phyloP scores from a whole-genome alignment of 805 yeast species.

The Nakazawaea laoshanensis region DNA sequence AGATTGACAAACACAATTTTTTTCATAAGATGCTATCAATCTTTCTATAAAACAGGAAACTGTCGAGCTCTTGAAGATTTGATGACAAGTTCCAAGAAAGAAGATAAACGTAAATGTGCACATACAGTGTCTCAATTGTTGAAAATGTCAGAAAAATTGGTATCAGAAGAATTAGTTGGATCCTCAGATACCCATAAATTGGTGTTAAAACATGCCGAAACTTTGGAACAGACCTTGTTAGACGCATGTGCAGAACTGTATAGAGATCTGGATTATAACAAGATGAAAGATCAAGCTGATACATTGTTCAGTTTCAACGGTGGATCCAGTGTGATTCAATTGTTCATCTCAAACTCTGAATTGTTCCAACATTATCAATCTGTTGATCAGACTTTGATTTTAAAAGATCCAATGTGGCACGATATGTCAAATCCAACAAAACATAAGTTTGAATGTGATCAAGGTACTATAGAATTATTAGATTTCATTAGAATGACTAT shows the following conservation, averaged over 20 bases:
- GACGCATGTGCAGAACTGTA: constrained; percentile 70
- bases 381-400: constrained; percentile 20
- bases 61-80: constrained; percentile 45
- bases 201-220: constrained; percentile 67
- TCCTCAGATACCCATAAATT: constrained; percentile 24
- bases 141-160: constrained; percentile 56
- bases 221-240: constrained; percentile 64
- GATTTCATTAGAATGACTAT: constrained; percentile 52
- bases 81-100: constrained; percentile 33
- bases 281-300: constrained; percentile 69
- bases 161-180: constrained; percentile 41
- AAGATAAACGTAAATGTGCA: constrained; percentile 62
- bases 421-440: constrained; percentile 51
- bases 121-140: constrained; percentile 57
- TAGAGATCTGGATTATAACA: constrained; percentile 54
- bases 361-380: constrained; percentile 46
- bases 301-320: constrained; percentile 76
- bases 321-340: constrained; percentile 73
- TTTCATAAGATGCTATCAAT: constrained; percentile 67
- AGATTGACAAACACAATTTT: constrained; percentile 65
- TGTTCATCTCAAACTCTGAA: constrained; percentile 74
- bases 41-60: constrained; percentile 54
- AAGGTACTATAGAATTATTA: constrained; percentile 41
- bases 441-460: constrained; percentile 40
- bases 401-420: constrained; percentile 48